A percentile compares a stretch with the other conserved stretches of the same genome.
Evolutionary conservation across 1,139 yeast species (phyloP).

Genomic region (Lipomyces yarrowii): DNA sequence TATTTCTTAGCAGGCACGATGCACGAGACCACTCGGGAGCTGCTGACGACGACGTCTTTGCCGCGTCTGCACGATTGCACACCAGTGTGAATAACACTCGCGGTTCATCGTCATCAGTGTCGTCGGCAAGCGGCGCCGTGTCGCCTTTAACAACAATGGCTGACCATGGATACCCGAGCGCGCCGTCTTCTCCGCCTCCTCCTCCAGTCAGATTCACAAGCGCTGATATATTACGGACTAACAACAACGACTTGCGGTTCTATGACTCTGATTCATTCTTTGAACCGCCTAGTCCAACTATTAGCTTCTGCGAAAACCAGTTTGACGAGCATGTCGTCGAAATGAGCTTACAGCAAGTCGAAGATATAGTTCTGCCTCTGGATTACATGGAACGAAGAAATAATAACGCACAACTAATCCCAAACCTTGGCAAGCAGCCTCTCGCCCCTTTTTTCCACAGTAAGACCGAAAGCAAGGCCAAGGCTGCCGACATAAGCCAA

Average conservation of each 20-base stretch:
- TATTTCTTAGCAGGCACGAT: not conserved
- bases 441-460: not conserved
- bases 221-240: not conserved
- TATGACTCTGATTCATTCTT: not conserved
- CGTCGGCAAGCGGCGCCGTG: not conserved
- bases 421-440: not conserved
- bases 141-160: not conserved
- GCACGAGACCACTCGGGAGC: not conserved
- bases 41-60: not conserved
- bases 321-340: not conserved
- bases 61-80: not conserved
- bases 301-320: not conserved
- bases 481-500: not conserved
- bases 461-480: not conserved
- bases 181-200: not conserved
- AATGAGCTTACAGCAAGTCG: not conserved
- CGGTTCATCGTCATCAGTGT: not conserved
- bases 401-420: not conserved
- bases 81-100: not conserved
- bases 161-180: not conserved
- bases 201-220: not conserved
- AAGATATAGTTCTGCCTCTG: not conserved
- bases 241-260: not conserved
- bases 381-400: not conserved
- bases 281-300: not conserved